Evolutionary conservation across 148 eudicot species (phyloP), one percentile per base, ranked within the genome.

Genomic region (Gaultheria prostrata): DNA sequence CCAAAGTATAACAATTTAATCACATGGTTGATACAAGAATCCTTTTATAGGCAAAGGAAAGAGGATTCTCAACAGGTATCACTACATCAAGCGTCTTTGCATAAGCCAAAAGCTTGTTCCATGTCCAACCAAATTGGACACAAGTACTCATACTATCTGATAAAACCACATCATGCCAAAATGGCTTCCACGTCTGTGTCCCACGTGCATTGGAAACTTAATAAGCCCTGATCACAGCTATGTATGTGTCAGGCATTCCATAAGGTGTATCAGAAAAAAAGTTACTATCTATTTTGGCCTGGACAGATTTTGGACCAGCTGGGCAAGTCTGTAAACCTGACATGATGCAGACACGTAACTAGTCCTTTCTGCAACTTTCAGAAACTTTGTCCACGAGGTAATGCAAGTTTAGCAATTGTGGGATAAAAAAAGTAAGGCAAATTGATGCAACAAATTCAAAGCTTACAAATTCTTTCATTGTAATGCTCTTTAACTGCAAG

Each of bases 31-130:
- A 10, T 20, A 4, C 28, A 39, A 43, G 77, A 73, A 73, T 45
- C 51, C 28, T 39, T 39, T 43, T 18, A 74, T 43, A 74, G n/a
- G 43, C 49, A 39, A 74, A 28, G 7, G n/a, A 45, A 43, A 74
- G 39, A 3, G 43, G 77, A 74, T 20, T 51, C 77, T 3, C 77
- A 20, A 74, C 77, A 11, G 77, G 77, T 10, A 21, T 74, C 51
- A 20, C 26, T 43, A 39, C 50, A 0, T 18, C 48, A 35, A 39
- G 48, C 77, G 2, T 73, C 10, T 35, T 35, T 32, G 30, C 76
- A 39, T 74, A 43, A 74, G 77, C 77, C 77, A 39, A 74, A 74
- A 74, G 77, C 50, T 43, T 15, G 4, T 26, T 35, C 39, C 39
- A 35, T 35, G 39, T 35, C 39, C 39, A 35, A 35, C 39, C 39